phyloP scores from a whole-genome alignment of 1,139 yeast genomes.

The Kodamaea arcana region DNA sequence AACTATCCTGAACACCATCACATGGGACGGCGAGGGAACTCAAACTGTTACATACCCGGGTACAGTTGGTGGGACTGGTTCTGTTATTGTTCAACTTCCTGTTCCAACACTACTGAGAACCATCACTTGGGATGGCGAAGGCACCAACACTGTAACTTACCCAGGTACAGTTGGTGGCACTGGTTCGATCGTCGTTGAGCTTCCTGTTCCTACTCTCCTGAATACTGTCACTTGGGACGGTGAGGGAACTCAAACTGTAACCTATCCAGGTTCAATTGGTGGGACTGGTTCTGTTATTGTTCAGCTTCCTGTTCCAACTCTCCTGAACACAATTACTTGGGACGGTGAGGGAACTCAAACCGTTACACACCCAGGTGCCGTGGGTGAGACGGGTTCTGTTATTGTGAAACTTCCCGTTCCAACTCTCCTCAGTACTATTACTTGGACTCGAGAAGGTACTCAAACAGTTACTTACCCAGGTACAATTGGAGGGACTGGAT shows the following conservation, averaged over 20 bases:
- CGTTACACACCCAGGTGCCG: slow-evolving; percentile 3
- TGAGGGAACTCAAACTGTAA: slow-evolving; percentile 1
- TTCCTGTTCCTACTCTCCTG: slow-evolving; percentile 8
- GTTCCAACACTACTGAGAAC: slow-evolving; percentile 6
- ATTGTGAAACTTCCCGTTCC: slow-evolving; percentile 3
- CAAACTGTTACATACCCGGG: slow-evolving; percentile 7
- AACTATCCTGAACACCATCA: slow-evolving; percentile 7
- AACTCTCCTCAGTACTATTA: slow-evolving; percentile 2
- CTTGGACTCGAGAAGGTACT: slow-evolving; percentile 5
- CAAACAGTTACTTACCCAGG: slow-evolving; percentile 7
- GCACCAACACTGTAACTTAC: slow-evolving; percentile 9
- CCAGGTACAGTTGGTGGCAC: slow-evolving; percentile 8
- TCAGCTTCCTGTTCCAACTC: slow-evolving; percentile 9
- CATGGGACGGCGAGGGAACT: slow-evolving; percentile 10
- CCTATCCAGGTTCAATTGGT: slow-evolving; percentile 2
- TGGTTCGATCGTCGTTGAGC: slow-evolving; percentile 11
- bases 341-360: slow-evolving; percentile 1
- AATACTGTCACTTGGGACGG: slow-evolving; percentile 9
- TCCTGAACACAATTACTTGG: slow-evolving; percentile 7
- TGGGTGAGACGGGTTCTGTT: slow-evolving; percentile 8
- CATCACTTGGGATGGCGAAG: slow-evolving; percentile 11
- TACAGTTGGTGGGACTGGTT: slow-evolving; percentile 6
- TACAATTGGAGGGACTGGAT: slow-evolving; percentile 2
- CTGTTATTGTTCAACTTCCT: slow-evolving; percentile 10
- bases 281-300: slow-evolving; percentile 7